Percentiles rank a stretch among this genome's conserved stretches.
Conservation (phyloP, 2,329 filamentous ascomycete species). For the Venturia oleaginea region DNA sequence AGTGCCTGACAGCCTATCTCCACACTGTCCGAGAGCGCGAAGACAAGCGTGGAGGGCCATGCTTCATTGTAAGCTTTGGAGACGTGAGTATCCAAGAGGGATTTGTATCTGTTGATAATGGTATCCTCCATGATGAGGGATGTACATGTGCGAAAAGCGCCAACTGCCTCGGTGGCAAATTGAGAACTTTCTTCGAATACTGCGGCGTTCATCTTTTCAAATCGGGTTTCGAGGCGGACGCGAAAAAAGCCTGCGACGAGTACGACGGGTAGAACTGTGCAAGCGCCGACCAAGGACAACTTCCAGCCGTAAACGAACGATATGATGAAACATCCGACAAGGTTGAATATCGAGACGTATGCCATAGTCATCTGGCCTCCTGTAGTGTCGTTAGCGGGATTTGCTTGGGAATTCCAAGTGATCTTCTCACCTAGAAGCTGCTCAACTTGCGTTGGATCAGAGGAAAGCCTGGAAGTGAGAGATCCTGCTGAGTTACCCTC, state of each 20-base stretch:
- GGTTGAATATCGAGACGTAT: conserved; percentile 55
- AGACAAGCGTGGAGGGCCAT: conserved; percentile 53
- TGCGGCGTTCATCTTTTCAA: conserved; percentile 57
- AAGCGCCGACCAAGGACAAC: conserved; percentile 57
- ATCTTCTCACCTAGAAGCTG: conserved; percentile 34
- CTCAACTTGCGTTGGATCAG: conserved; percentile 52
- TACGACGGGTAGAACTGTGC: conserved; percentile 46
- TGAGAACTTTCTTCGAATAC: conserved; percentile 65
- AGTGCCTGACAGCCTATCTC: conserved; percentile 55
- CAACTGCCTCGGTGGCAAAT: conserved; percentile 65
- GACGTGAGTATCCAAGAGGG: conserved; percentile 51
- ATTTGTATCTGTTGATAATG: conserved; percentile 53
- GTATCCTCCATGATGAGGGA: conserved; percentile 60
- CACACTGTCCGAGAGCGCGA: conserved; percentile 60
- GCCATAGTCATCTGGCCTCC: conserved; percentile 51
- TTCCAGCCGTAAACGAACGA: conserved; percentile 71
- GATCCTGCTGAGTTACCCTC: conserved; percentile 52
- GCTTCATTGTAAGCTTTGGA: conserved; percentile 51
- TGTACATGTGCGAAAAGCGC: conserved; percentile 63
- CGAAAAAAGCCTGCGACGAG: conserved; percentile 42
- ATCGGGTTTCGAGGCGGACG: conserved; percentile 52
- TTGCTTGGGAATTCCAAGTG: neutral
- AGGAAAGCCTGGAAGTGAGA: conserved; percentile 46
- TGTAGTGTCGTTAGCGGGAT: conserved; percentile 25
- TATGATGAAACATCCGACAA: conserved; percentile 56